Evolutionary conservation across 805 yeast species (phyloP).

Genomic region (Myxozyma monticola): DNA sequence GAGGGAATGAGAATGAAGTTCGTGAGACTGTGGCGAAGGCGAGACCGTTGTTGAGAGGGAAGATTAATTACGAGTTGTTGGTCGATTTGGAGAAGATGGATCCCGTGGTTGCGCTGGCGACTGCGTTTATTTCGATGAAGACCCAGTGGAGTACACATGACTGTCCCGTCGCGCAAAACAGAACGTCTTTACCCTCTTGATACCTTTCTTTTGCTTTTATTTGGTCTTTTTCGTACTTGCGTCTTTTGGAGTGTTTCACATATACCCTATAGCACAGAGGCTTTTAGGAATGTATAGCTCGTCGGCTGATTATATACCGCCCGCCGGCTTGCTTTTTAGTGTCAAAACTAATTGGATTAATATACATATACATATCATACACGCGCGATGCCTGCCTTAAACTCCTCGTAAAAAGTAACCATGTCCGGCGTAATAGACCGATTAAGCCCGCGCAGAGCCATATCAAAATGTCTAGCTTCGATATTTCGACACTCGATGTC

Average conservation of each 20-base stretch:
- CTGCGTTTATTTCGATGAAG: constrained; percentile 61
- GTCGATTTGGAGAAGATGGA: constrained; percentile 52
- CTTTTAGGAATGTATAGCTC: constrained; percentile 7
- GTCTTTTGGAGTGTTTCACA: not conserved
- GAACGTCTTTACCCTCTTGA: constrained; percentile 7
- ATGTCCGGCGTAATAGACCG: constrained; percentile 83
- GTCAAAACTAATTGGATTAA: not conserved
- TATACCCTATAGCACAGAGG: not conserved
- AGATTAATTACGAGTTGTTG: constrained; percentile 59
- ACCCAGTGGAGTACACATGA: constrained; percentile 58
- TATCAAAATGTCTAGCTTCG: constrained; percentile 63
- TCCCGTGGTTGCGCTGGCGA: constrained; percentile 55
- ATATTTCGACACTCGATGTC: constrained; percentile 56
- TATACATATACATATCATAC: not conserved
- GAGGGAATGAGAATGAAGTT: constrained; percentile 56
- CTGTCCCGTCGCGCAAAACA: constrained; percentile 19
- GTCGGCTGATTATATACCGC: not conserved
- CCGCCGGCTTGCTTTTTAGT: not conserved
- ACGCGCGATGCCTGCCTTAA: constrained; percentile 34
- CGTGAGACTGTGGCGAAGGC: constrained; percentile 57
- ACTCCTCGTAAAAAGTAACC: constrained; percentile 70
- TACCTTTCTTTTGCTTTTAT: not conserved
- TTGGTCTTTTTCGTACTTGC: too few relatives aligned
- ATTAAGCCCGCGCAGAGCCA: constrained; percentile 66
- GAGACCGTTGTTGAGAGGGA: constrained; percentile 57